Percentiles rank a stretch among this genome's conserved stretches.
Conservation (phyloP, 495 filamentous ascomycete species). For the Jackrogersella minutella region DNA sequence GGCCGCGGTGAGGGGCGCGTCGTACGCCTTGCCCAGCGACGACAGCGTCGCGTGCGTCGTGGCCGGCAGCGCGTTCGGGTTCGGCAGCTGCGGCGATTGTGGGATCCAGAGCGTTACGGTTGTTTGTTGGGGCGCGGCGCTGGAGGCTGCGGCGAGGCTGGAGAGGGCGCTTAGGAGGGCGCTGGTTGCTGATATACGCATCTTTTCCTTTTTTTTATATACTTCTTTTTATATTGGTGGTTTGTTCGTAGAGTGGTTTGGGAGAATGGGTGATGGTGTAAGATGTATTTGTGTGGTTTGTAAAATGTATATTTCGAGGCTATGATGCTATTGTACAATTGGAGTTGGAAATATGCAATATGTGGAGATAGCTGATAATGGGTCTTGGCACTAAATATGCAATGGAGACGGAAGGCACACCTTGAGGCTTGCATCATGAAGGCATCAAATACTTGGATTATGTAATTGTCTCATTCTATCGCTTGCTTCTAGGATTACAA, state of each 20-base stretch:
- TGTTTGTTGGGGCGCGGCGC: constrained; percentile 29
- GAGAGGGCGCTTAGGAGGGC: constrained; percentile 31
- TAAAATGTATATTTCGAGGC: background rate
- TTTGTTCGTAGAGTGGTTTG: background rate
- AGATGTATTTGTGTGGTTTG: background rate
- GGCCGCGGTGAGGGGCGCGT: constrained; percentile 67
- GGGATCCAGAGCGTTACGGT: constrained; percentile 56
- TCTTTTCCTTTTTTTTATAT: constrained; percentile 15
- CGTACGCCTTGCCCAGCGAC: constrained; percentile 54
- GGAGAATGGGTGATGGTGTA: too few species aligned
- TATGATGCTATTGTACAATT: constrained; percentile 15
- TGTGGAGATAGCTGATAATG: constrained; percentile 14
- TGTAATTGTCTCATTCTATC: background rate
- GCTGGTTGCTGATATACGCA: constrained; percentile 33
- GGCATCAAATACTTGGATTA: background rate
- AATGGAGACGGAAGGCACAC: background rate
- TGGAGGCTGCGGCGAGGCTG: constrained; percentile 9
- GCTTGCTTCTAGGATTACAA: too few species aligned
- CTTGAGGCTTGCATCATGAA: background rate
- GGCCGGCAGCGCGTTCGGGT: constrained; percentile 65
- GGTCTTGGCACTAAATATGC: constrained; percentile 23
- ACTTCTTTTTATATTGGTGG: background rate
- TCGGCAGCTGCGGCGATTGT: constrained; percentile 58
- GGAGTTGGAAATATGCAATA: background rate
- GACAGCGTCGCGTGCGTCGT: constrained; percentile 78